phyloP scores from a whole-genome alignment of 306 rosid species.

The Benincasa hispida region DNA sequence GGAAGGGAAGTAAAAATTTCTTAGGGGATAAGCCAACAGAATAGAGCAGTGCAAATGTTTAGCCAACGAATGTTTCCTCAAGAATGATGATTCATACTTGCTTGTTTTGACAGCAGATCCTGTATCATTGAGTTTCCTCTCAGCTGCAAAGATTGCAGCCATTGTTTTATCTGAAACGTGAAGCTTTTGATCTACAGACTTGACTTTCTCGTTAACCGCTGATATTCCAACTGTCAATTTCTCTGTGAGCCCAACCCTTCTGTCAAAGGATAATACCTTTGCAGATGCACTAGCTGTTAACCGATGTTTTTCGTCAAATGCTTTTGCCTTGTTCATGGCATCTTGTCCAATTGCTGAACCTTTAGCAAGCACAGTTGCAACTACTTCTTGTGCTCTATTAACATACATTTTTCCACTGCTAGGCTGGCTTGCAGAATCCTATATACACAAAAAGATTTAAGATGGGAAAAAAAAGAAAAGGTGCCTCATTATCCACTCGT shows the following conservation, averaged over 20 bases:
- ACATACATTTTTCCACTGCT: constrained; percentile 54
- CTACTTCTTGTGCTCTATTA: constrained; percentile 69
- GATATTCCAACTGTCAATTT: constrained; percentile 72
- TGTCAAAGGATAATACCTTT: constrained; percentile 69
- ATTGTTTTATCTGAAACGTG: constrained; percentile 88
- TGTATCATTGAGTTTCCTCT: constrained; percentile 74
- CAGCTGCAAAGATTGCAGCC: constrained; percentile 85
- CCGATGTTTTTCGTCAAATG: constrained; percentile 90
- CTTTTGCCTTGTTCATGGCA: constrained; percentile 83
- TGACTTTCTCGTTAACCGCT: constrained; percentile 82
- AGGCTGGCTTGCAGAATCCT: constrained; percentile 29
- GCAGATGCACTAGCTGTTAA: constrained; percentile 80
- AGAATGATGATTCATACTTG: constrained; percentile 34
- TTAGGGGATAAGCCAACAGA: neutral
- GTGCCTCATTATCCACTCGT: neutral
- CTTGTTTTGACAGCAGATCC: constrained; percentile 95
- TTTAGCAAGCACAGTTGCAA: constrained; percentile 57
- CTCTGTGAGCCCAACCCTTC: constrained; percentile 69
- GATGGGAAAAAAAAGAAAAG: neutral
- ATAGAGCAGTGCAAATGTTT: neutral
- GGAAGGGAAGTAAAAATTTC: neutral
- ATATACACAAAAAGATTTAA: constrained; percentile 16
- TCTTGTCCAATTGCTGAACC: constrained; percentile 85
- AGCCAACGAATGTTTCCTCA: neutral
- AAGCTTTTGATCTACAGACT: constrained; percentile 72